phyloP scores from a whole-genome alignment of 805 yeast species.

The Saccharomycopsis fermentans region DNA sequence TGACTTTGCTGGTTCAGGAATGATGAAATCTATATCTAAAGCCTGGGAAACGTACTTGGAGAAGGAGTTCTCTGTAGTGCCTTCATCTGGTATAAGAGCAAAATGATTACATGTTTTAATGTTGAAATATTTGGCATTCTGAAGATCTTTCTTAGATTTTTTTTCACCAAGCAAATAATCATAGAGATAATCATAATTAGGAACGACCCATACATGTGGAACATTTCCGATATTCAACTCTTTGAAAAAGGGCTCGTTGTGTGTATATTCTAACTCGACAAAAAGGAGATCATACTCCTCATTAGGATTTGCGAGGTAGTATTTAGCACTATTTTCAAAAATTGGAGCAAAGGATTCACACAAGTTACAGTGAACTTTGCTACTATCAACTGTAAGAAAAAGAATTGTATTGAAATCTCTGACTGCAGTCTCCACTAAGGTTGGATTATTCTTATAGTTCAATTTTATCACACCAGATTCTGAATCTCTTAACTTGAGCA shows the following conservation, averaged over 20 bases:
- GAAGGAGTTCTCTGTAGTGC: constrained; percentile 33
- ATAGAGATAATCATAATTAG: constrained; percentile 26
- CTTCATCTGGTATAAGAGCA: constrained; percentile 26
- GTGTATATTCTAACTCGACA: constrained; percentile 39
- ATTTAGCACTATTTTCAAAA: constrained; percentile 9
- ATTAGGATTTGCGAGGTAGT: background rate
- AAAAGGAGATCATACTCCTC: constrained; percentile 31
- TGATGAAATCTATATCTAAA: constrained; percentile 25
- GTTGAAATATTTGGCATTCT: background rate
- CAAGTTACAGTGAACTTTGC: constrained; percentile 6
- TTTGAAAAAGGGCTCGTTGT: constrained; percentile 33
- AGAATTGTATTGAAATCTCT: constrained; percentile 6
- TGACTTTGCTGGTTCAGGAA: background rate
- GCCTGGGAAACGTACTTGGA: constrained; percentile 43
- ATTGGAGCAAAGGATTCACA: constrained; percentile 12
- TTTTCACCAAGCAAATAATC: background rate
- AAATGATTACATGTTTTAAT: constrained; percentile 23
- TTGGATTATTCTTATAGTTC: constrained; percentile 4
- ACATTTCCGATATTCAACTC: constrained; percentile 37
- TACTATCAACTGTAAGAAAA: constrained; percentile 11
- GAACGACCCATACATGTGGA: constrained; percentile 62
- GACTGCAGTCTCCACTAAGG: constrained; percentile 4
- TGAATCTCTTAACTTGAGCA: background rate
- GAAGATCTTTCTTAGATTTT: background rate
- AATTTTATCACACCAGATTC: constrained; percentile 2